phyloP scores from a whole-genome alignment of 2,329 filamentous ascomycete genomes.

The Blastomyces parvus region DNA sequence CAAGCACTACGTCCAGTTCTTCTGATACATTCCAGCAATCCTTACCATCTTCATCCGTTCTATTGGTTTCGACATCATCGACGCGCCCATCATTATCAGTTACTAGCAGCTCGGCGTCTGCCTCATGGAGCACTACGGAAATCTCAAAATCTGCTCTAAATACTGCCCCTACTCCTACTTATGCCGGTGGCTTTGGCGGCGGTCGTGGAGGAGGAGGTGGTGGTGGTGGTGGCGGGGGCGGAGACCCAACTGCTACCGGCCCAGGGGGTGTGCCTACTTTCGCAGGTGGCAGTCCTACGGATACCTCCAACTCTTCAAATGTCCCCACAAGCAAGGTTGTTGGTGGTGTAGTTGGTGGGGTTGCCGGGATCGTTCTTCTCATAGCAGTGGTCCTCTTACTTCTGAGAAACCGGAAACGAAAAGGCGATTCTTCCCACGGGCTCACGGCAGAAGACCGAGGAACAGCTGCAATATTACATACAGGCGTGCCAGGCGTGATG shows the following conservation, averaged over 20 bases:
- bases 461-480: slow-evolving; percentile 11
- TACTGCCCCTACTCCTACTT: background rate
- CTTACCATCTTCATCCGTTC: background rate
- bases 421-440: slow-evolving; percentile 5
- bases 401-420: slow-evolving; percentile 44
- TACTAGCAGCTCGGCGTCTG: slow-evolving; percentile 3
- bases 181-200: slow-evolving; percentile 12
- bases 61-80: background rate
- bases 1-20: background rate
- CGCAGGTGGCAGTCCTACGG: slow-evolving; percentile 11
- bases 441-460: slow-evolving; percentile 15
- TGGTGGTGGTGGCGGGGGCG: slow-evolving; percentile 15
- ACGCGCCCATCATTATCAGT: slow-evolving; percentile 3
- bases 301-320: slow-evolving; percentile 15
- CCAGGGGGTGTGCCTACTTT: slow-evolving; percentile 8
- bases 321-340: slow-evolving; percentile 46
- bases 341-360: slow-evolving; percentile 54
- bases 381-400: slow-evolving; percentile 42
- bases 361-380: slow-evolving; percentile 47
- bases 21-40: background rate
- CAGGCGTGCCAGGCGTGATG: slow-evolving; percentile 21
- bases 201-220: slow-evolving; percentile 10
- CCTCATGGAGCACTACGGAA: background rate
- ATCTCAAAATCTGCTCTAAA: slow-evolving; percentile 7
- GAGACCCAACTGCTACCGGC: slow-evolving; percentile 8